Evolutionary conservation across 2,329 filamentous ascomycete genomes (phyloP).

Genomic region (Sporothrix brasiliensis): DNA sequence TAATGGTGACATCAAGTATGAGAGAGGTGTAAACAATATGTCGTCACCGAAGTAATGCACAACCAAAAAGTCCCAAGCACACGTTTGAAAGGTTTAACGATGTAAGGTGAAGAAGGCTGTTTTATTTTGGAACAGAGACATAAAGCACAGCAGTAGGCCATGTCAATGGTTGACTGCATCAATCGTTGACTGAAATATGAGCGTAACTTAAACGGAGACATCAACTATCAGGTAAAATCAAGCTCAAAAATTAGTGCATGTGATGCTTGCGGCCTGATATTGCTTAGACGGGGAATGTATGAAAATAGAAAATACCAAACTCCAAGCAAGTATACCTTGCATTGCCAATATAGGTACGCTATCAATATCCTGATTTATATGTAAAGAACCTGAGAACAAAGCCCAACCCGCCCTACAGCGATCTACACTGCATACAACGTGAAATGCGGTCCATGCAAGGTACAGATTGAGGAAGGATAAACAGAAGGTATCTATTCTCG

Average conservation of each 20-base stretch:
- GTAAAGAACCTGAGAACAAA: neutral
- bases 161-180: too few species aligned
- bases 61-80: too few species aligned
- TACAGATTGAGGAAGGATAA: neutral
- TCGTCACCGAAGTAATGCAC: neutral
- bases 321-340: neutral
- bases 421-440: constrained; percentile 20
- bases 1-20: neutral
- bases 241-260: constrained; percentile 1
- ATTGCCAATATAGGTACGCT: constrained; percentile 2
- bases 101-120: too few species aligned
- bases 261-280: neutral
- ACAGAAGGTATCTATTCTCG: neutral
- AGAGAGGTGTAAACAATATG: neutral
- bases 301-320: neutral
- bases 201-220: neutral
- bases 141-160: neutral
- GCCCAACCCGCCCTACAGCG: neutral
- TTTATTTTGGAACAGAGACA: too few species aligned
- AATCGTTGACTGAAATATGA: too few species aligned
- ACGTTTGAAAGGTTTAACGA: neutral
- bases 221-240: constrained; percentile 3
- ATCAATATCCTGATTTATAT: neutral
- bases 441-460: constrained; percentile 1
- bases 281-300: constrained; percentile 6